Evolutionary conservation across 1,139 yeast genomes (phyloP), one percentile per base, ranked within the genome.

Genomic region (Hyphopichia pseudoburtonii): DNA sequence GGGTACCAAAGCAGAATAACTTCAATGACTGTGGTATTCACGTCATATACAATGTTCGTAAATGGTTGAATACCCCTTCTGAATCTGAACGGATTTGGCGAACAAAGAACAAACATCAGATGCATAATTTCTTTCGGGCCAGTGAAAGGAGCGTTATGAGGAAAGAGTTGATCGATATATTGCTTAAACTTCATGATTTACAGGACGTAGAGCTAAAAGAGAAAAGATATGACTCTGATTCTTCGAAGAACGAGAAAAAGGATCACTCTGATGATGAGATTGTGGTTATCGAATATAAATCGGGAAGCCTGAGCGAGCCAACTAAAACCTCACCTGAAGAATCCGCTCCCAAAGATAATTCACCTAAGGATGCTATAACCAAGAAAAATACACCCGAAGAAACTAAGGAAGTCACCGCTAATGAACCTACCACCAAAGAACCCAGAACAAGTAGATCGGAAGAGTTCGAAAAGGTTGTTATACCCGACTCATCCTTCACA

Each of bases 11-110:
- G 43, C 99, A 94, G 54, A 80, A 81, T 34, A 94, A 94, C 56
- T 82, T 82, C 60, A 87, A 90, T 53, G 98, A 94, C 57, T 94
- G 99, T 64, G 99, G 99, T 1, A 80, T 94, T 17, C 97, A 87
- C 62, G 86, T 92, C 4, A 82, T 94, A 18, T 84, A 84, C 51
- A 92, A 87, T 51, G 76, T 86, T 11, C 73, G 77, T 43, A 77
- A 75, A 48, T 85, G 90, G 66, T 65, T 87, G 35, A 62, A 66
- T 26, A 61, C 73, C 33, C 79, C 82, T 0, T 54, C 55, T 0
- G 65, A 55, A 30, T 78, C 86, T 41, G 69, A 80, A 28, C 55
- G 59, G 25, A 49, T 77, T 10, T 82, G 89, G 87, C 60, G 64
- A 39, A 51, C 48, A 30, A 42, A 56, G 29, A 54, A 45, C 35